Conservation (phyloP, 2,329 filamentous ascomycete genomes). For the Fusarium acutatum region DNA sequence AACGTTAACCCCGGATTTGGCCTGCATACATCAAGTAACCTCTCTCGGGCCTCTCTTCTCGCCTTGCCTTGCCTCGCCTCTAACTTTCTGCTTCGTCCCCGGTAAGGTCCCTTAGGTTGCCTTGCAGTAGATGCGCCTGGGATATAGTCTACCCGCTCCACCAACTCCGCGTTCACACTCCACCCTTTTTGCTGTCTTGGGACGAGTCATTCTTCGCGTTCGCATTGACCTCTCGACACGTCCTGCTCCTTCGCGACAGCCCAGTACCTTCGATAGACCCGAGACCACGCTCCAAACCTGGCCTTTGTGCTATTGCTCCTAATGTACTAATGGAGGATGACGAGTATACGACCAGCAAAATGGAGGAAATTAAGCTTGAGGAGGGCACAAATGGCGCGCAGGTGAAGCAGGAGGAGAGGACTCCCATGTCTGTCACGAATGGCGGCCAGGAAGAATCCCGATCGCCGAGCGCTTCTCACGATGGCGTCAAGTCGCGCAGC, state of each 20-base stretch:
- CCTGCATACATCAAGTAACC: conserved; percentile 19
- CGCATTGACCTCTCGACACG: conserved; percentile 26
- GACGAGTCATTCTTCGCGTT: conserved; percentile 35
- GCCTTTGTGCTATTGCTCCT: conserved; percentile 28
- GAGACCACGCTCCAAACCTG: conserved; percentile 4
- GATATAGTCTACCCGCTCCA: conserved; percentile 36
- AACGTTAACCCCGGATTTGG: conserved; percentile 19
- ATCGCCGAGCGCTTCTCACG: conserved; percentile 55
- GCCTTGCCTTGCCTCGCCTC: conserved; percentile 11
- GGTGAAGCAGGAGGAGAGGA: conserved; percentile 53
- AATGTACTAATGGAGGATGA: conserved; percentile 53
- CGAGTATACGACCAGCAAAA: conserved; percentile 50
- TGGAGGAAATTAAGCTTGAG: conserved; percentile 57
- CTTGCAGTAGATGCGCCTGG: conserved; percentile 30
- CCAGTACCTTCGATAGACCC: conserved; percentile 7
- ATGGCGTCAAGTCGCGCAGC: conserved; percentile 56
- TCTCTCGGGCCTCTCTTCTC: conserved; percentile 5
- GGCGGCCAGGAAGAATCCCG: conserved; percentile 38
- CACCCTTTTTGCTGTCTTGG: conserved; percentile 38
- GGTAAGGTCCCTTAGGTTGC: conserved; percentile 6
- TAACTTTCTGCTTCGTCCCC: conserved; percentile 22
- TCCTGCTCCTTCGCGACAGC: conserved; percentile 17
- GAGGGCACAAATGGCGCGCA: conserved; percentile 49
- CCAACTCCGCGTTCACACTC: conserved; percentile 38
- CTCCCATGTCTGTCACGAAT: conserved; percentile 50